Conservation (phyloP, 768 basidiomycete genomes). For the Kwoniella dejecticola region DNA sequence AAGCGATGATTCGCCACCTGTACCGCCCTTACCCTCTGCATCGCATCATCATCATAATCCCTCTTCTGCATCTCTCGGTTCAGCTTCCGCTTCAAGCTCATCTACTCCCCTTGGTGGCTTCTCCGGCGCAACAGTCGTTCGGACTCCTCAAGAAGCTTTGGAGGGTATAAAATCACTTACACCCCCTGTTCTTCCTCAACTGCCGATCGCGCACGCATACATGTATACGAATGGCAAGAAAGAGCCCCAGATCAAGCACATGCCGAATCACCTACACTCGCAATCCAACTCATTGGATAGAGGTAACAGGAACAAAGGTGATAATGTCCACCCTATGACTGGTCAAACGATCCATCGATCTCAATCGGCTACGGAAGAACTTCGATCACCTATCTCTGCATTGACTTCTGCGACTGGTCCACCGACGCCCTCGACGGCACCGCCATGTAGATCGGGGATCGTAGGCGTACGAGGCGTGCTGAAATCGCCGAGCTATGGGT, state of each 20-base stretch:
- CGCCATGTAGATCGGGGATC: slow-evolving; percentile 5
- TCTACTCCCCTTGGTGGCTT: not conserved
- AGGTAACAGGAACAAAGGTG: not conserved
- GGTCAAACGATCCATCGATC: slow-evolving; percentile 8
- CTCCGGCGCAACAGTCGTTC: slow-evolving; percentile 15
- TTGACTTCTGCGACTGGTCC: not conserved
- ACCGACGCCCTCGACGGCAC: not conserved
- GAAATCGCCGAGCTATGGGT: slow-evolving; percentile 5
- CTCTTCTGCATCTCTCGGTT: not conserved
- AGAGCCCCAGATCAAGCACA: not conserved
- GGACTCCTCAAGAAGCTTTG: slow-evolving; percentile 21
- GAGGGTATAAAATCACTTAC: slow-evolving; percentile 11
- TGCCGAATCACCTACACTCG: not conserved
- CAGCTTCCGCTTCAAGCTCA: not conserved
- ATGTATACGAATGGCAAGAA: not conserved
- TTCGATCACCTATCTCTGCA: not conserved
- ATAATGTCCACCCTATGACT: not conserved
- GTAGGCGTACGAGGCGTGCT: slow-evolving; percentile 8
- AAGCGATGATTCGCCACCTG: slow-evolving; percentile 13
- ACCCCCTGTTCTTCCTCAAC: slow-evolving; percentile 4
- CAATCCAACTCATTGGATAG: not conserved
- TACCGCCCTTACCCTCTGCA: slow-evolving; percentile 12
- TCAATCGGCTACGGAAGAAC: not conserved
- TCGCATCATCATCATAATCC: not conserved
- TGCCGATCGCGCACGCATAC: not conserved